phyloP scores from a whole-genome alignment of 192 early-diverging fungal genomes.

The Diversispora eburnea region DNA sequence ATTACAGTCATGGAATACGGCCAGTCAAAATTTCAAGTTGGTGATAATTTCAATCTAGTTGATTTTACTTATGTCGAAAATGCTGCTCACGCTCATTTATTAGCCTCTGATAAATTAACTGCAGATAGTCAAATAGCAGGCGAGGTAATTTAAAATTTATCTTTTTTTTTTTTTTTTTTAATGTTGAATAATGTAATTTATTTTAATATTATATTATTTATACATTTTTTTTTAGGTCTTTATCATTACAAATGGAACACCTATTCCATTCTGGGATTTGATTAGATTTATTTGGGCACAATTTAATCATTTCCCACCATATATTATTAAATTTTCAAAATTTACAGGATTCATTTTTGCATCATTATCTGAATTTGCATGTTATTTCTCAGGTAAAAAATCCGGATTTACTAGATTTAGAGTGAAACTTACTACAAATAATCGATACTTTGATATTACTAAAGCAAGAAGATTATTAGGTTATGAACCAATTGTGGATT shows the following conservation, averaged over 20 bases:
- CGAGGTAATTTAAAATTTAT: slow-evolving; percentile 43
- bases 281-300: slow-evolving; percentile 66
- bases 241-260: slow-evolving; percentile 89
- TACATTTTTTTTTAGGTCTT: slow-evolving; percentile 61
- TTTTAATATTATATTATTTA: background rate
- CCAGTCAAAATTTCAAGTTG: slow-evolving; percentile 74
- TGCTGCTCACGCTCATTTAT: slow-evolving; percentile 85
- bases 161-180: slow-evolving; percentile 11
- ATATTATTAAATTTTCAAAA: slow-evolving; percentile 57
- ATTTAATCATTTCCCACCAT: slow-evolving; percentile 54
- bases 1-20: slow-evolving; percentile 60
- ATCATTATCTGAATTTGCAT: slow-evolving; percentile 62
- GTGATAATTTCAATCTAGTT: slow-evolving; percentile 75
- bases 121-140: slow-evolving; percentile 34
- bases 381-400: slow-evolving; percentile 54
- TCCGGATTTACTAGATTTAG: slow-evolving; percentile 74
- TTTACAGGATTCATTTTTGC: slow-evolving; percentile 47
- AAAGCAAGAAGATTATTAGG: slow-evolving; percentile 73
- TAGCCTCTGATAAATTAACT: slow-evolving; percentile 73
- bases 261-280: slow-evolving; percentile 88
- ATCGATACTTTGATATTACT: slow-evolving; percentile 83
- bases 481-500: slow-evolving; percentile 50
- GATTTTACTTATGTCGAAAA: slow-evolving; percentile 96
- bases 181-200: background rate
- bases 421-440: slow-evolving; percentile 72